Base-by-base conservation (phyloP, 1,139 yeast species). In the Taiozyma sp. region DNA sequence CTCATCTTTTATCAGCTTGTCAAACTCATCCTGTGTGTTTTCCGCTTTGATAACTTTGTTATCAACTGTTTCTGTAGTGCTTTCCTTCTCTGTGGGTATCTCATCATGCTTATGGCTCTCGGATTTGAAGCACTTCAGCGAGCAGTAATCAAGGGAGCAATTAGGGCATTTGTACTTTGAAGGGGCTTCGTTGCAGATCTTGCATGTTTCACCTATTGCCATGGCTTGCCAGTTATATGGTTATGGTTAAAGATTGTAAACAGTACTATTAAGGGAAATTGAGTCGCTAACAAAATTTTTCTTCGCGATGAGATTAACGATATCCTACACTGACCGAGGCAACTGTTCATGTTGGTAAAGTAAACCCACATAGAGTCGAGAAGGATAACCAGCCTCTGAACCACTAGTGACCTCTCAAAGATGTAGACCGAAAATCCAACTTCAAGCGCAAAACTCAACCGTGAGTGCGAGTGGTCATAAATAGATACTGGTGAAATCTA, bases 151-250 rank as follows among this genome's bases (percentile, higher is more conserved):
- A 4, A 68, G 55, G 0, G 62, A 58, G 57, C 90, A 83, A 54
- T 73, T 77, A 2, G 90, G 87, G 62, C 91, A 84, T 59, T 76
- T 83, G 65, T 84, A 84, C 58, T 80, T 82, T 34, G 79, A 70
- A 42, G 67, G 68, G 2, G 65, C 58, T 2, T 48, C 61, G 3
- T 58, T 49, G 58, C 88, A 83, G 8, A 83, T 73, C 16, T 68
- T 70, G 66, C 87, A 82, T 22, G 57, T 57, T 13, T 40, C 54
- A 47, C 49, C 19, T 4, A 41, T 6, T 9, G 5, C 43, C 43
- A 40, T 40, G 46, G 48, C 44, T 41, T 43, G 30, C 7, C 13
- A 28, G 8, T 10, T 28, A 9, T 28, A 10, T 10, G 12, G 9
- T 10, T 28, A 10, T 9, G 30, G 8, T 28, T 8, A 28, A 28